These are phyloP conservation scores for Aspergillus texensis DNA, from an alignment of 2,329 filamentous ascomycete species.

Conservation along the genomic window DNA sequence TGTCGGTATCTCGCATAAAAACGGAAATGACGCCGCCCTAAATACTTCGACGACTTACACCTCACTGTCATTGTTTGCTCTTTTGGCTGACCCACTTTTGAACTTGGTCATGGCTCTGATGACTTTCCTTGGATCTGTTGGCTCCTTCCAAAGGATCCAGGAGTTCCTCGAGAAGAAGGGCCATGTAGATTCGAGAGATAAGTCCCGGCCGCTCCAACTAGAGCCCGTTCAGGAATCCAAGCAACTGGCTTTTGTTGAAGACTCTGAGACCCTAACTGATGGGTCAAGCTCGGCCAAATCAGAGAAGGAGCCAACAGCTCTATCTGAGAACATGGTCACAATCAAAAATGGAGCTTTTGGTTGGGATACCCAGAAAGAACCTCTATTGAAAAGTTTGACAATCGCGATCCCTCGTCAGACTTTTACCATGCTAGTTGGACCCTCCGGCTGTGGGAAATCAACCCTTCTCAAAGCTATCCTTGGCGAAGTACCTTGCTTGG, in stretches of 20 bases:
- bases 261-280: constrained; percentile 27
- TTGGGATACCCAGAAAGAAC: constrained; percentile 48
- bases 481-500: constrained; percentile 43
- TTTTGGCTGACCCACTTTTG: constrained; percentile 50
- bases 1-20: constrained; percentile 42
- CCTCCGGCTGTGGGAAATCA: constrained; percentile 57
- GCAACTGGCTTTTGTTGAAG: constrained; percentile 21
- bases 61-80: constrained; percentile 50
- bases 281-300: constrained; percentile 28
- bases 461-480: constrained; percentile 52
- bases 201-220: constrained; percentile 12
- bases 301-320: constrained; percentile 20
- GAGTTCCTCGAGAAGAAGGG: constrained; percentile 44
- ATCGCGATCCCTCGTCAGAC: constrained; percentile 46
- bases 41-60: constrained; percentile 50
- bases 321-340: constrained; percentile 34
- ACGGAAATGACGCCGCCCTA: constrained; percentile 33
- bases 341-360: constrained; percentile 51
- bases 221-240: constrained; percentile 25
- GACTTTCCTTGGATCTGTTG: constrained; percentile 48
- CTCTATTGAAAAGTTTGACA: constrained; percentile 46
- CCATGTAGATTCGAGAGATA: constrained; percentile 30
- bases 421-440: constrained; percentile 54
- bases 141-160: constrained; percentile 52
- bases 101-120: constrained; percentile 51